These are phyloP conservation scores for Penicillium paradoxum DNA, from an alignment of 495 filamentous ascomycete genomes.

Conservation along the genomic window DNA sequence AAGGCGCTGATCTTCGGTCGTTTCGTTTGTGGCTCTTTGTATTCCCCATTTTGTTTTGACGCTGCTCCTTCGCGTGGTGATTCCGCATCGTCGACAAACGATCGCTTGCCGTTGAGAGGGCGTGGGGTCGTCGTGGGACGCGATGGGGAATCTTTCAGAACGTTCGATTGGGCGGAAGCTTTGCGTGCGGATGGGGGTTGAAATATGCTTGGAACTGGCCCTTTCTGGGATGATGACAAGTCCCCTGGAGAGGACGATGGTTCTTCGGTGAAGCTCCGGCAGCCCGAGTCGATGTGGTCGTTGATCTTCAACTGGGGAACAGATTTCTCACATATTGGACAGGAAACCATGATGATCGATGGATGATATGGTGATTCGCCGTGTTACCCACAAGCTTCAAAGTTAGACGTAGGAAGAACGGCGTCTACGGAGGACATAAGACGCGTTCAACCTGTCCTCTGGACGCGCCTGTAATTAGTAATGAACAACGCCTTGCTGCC, in stretches of 20 bases:
- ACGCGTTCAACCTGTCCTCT: neutral
- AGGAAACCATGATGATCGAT: slow-evolving; percentile 61
- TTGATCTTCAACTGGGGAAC: slow-evolving; percentile 81
- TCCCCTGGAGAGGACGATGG: slow-evolving; percentile 36
- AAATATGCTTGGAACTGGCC: slow-evolving; percentile 68
- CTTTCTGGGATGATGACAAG: slow-evolving; percentile 42
- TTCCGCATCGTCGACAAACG: slow-evolving; percentile 24
- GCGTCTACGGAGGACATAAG: slow-evolving; percentile 3
- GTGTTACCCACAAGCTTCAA: neutral
- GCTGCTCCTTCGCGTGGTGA: slow-evolving; percentile 14
- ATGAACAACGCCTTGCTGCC: slow-evolving; percentile 1
- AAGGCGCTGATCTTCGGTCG: slow-evolving; percentile 56
- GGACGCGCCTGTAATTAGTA: slow-evolving; percentile 6
- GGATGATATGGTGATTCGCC: neutral
- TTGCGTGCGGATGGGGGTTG: slow-evolving; percentile 58
- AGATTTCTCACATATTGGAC: slow-evolving; percentile 77
- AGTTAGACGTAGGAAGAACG: neutral
- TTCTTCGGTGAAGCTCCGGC: slow-evolving; percentile 54
- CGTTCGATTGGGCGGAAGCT: slow-evolving; percentile 23
- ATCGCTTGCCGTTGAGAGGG: slow-evolving; percentile 34
- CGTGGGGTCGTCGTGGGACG: slow-evolving; percentile 24
- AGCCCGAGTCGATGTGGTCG: slow-evolving; percentile 82
- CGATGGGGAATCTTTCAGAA: slow-evolving; percentile 17
- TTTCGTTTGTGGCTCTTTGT: slow-evolving; percentile 44
- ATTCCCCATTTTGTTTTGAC: slow-evolving; percentile 15